These are phyloP conservation scores for Backusella morwellensis DNA, from an alignment of 192 early-diverging fungal species.

Conservation along the genomic window DNA sequence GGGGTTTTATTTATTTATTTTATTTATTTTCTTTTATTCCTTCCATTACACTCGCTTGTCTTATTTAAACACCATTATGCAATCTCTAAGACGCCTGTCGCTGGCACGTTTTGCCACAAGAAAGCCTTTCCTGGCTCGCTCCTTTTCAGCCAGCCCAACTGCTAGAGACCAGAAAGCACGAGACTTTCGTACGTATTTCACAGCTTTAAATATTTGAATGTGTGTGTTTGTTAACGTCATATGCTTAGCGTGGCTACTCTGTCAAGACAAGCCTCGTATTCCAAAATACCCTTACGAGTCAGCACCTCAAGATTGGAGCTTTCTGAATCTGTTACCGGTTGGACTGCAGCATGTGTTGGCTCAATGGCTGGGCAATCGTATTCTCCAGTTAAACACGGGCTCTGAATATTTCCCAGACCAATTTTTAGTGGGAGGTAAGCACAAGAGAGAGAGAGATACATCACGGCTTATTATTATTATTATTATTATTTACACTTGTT, in stretches of 20 bases:
- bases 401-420: slow-evolving; percentile 47
- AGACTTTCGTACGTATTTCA: neutral
- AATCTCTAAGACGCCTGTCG: neutral
- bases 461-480: neutral
- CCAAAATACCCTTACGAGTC: slow-evolving; percentile 43
- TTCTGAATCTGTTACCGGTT: slow-evolving; percentile 36
- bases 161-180: neutral
- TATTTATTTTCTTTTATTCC: neutral
- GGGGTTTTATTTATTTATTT: neutral
- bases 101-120: neutral
- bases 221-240: neutral
- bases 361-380: slow-evolving; percentile 40
- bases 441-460: neutral
- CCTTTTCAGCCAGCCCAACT: neutral
- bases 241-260: slow-evolving; percentile 21
- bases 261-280: slow-evolving; percentile 33
- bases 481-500: neutral
- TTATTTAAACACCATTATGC: neutral
- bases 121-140: neutral
- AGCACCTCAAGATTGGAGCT: slow-evolving; percentile 38
- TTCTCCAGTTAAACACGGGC: slow-evolving; percentile 43
- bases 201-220: neutral
- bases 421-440: slow-evolving; percentile 46
- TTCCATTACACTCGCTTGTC: neutral
- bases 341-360: slow-evolving; percentile 39